phyloP scores from a whole-genome alignment of 768 basidiomycete genomes.

The Leccinum uliginosum region DNA sequence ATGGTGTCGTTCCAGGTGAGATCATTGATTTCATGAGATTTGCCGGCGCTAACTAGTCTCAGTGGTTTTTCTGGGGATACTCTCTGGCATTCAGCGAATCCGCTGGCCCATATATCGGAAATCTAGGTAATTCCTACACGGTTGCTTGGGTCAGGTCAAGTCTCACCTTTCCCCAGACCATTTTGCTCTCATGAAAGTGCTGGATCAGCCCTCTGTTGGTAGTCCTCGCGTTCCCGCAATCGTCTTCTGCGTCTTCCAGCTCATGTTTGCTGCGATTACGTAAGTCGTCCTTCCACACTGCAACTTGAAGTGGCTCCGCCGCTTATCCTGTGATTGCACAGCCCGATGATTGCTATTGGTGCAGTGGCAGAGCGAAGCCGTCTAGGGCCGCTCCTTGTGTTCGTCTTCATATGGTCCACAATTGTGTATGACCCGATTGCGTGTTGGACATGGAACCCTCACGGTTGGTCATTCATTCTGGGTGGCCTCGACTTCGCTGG shows the following conservation, averaged over 20 bases:
- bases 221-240: slow-evolving; percentile 66
- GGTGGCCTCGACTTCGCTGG: slow-evolving; percentile 93
- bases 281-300: slow-evolving; percentile 32
- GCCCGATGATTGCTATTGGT: slow-evolving; percentile 85
- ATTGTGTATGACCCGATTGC: slow-evolving; percentile 92
- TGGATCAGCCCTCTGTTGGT: slow-evolving; percentile 71
- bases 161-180: slow-evolving; percentile 47
- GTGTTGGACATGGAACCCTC: slow-evolving; percentile 92
- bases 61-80: slow-evolving; percentile 99
- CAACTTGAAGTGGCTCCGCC: not conserved
- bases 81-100: slow-evolving; percentile 86
- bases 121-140: slow-evolving; percentile 56
- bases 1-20: slow-evolving; percentile 82
- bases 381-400: slow-evolving; percentile 81
- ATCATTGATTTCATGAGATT: slow-evolving; percentile 38
- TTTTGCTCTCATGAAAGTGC: slow-evolving; percentile 79
- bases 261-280: slow-evolving; percentile 90
- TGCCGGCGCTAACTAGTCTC: slow-evolving; percentile 3
- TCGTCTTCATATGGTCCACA: slow-evolving; percentile 87
- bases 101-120: slow-evolving; percentile 73
- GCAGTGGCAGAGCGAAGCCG: slow-evolving; percentile 88
- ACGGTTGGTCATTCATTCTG: slow-evolving; percentile 69
- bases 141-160: not conserved
- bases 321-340: slow-evolving; percentile 27
- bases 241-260: slow-evolving; percentile 80